phyloP scores from a whole-genome alignment of 2,329 filamentous ascomycete species.

The Colletotrichum echinochloae region DNA sequence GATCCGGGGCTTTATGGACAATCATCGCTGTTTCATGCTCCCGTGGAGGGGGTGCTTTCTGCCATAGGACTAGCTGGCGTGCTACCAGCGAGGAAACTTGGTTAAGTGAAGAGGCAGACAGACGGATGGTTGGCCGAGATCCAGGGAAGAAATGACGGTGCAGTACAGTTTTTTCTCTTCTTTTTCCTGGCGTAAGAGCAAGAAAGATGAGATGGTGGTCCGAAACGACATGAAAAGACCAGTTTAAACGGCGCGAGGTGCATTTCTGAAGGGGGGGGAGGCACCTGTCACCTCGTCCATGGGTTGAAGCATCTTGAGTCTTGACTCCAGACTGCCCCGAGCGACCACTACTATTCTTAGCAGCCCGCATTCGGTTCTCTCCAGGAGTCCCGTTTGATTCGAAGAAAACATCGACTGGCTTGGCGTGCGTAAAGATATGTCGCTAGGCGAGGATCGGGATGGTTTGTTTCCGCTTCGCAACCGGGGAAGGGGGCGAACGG shows the following conservation, averaged over 20 bases:
- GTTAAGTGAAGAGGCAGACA: neutral
- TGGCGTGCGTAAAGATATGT: neutral
- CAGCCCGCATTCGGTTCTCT: neutral
- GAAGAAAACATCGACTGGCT: neutral
- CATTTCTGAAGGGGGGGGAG: conserved; percentile 10
- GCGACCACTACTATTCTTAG: conserved; percentile 25
- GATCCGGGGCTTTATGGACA: neutral
- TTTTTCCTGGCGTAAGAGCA: neutral
- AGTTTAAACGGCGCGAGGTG: conserved; percentile 18
- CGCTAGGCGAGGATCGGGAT: conserved; percentile 1
- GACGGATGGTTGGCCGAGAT: conserved; percentile 21
- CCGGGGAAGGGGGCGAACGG: neutral
- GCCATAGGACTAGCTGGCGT: conserved; percentile 20
- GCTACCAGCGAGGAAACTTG: neutral
- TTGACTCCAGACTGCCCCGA: neutral
- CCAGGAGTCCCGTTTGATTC: neutral
- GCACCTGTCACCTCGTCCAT: conserved; percentile 8
- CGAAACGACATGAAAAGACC: conserved; percentile 9
- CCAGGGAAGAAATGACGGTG: neutral
- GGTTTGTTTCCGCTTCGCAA: conserved; percentile 28
- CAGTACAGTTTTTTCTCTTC: neutral
- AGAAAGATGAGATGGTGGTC: conserved; percentile 23
- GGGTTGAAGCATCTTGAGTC: conserved; percentile 9
- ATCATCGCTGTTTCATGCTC: conserved; percentile 11
- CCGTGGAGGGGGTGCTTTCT: neutral